These are phyloP conservation scores for Clitopilus passeckerianus DNA, from an alignment of 768 basidiomycete species.

Conservation along the genomic window DNA sequence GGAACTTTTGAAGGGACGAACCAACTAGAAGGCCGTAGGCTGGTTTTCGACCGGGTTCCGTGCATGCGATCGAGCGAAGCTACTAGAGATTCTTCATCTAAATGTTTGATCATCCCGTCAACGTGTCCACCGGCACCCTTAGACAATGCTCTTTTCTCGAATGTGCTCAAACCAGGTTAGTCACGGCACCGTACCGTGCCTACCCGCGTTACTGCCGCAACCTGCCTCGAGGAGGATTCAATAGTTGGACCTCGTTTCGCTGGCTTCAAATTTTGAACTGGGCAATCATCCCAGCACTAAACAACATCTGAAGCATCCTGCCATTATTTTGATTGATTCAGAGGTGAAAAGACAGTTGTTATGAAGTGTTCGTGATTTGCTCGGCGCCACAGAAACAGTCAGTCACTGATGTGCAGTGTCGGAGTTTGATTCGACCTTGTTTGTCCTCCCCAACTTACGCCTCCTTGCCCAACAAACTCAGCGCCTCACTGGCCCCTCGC, in stretches of 20 bases:
- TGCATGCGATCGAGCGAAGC: no score
- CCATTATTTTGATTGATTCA: not conserved
- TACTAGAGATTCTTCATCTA: no score
- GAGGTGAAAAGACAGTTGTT: not conserved
- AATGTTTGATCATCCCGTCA: no score
- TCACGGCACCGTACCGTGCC: not conserved
- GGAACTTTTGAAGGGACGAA: no score
- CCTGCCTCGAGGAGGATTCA: not conserved
- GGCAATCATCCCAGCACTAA: not conserved
- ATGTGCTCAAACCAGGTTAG: not conserved
- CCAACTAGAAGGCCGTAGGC: no score
- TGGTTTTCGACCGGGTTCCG: no score
- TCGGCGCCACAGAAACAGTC: not conserved
- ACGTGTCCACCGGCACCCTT: no score
- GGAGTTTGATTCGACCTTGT: conserved; percentile 39
- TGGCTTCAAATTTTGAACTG: not conserved
- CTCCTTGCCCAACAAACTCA: conserved; percentile 23
- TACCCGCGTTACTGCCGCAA: not conserved
- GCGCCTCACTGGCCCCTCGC: conserved; percentile 11
- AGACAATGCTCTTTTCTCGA: no score
- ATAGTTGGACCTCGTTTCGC: not conserved
- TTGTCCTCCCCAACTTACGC: conserved; percentile 28
- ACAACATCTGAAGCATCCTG: not conserved
- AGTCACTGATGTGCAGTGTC: conserved; percentile 16
- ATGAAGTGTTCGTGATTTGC: not conserved